Base-by-base conservation (phyloP, 345 rosid genomes). In the Euphorbia tirucalli region DNA sequence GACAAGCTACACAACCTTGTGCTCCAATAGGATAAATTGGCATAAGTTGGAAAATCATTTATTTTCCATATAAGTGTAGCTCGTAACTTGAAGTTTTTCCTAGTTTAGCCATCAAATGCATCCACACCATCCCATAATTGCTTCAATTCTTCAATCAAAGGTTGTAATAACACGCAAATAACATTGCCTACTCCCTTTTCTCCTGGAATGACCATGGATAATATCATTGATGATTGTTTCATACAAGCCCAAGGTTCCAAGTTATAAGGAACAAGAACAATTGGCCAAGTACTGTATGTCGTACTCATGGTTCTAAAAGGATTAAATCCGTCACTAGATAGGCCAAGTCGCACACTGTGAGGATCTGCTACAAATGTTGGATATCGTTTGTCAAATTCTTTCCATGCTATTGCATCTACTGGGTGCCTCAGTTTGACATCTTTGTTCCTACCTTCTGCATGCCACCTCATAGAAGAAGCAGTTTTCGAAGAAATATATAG, bases 31-130 rank as follows among this genome's bases (percentile, higher is more conserved):
- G 52, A 69, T 10, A 69, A 30, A 24, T 39, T 16, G 5, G 35
- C 54, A 69, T 69, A 69, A 11, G 64, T 22, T 10, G 22, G 35
- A 56, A 69, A 69, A 60, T 56, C 64, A 56, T 56, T 69, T 0
- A 55, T 69, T 1, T 50, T 69, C 72, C 72, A 69, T n/a, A 56
- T 0, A 1, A 69, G 9, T 1, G 31, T 11, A 11, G 24, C 52
- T 0, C 21, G 22, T 31, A 55, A n/a, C 5, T 39, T 31, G 22
- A 69, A 69, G 22, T 52, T 52, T 52, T 52, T 4, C 4, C 13
- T 4, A 11, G 0, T 11, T 15, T 1, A 11, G 0, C 61, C 71
- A 68, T 68, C 61, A 68, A 30, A 68, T 16, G 71, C 24, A 13
- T 54, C 19, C 0, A 54, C 49, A 4, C 71, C 48, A 2, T 52